These are phyloP conservation scores for Pythium scleroteichum DNA, from an alignment of 352 stramenopile species.

Conservation along the genomic window DNA sequence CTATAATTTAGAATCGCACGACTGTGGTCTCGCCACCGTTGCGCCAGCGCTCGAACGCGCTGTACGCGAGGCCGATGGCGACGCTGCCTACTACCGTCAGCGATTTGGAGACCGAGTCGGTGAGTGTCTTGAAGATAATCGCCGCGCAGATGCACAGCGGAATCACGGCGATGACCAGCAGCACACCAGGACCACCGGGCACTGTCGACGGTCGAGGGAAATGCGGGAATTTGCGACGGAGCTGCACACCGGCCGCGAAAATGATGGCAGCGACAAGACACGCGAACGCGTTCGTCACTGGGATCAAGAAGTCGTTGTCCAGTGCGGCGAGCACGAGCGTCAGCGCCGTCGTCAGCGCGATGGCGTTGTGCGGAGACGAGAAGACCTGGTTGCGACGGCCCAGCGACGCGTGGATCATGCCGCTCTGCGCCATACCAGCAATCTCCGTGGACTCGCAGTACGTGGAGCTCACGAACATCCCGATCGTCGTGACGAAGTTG, in stretches of 20 bases:
- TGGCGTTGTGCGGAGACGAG: slow-evolving; percentile 28
- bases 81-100: slow-evolving; percentile 11
- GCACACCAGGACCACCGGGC: slow-evolving; percentile 23
- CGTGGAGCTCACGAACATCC: slow-evolving; percentile 89
- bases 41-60: slow-evolving; percentile 7
- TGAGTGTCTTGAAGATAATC: slow-evolving; percentile 7
- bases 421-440: slow-evolving; percentile 60
- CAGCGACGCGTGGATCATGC: slow-evolving; percentile 75
- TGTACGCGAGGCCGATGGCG: slow-evolving; percentile 6
- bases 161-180: slow-evolving; percentile 22
- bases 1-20: slow-evolving; percentile 5
- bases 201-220: slow-evolving; percentile 43
- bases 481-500: slow-evolving; percentile 80
- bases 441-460: slow-evolving; percentile 88
- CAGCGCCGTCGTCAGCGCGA: slow-evolving; percentile 25
- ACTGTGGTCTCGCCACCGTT: not conserved
- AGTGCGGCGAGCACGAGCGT: slow-evolving; percentile 32
- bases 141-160: slow-evolving; percentile 9
- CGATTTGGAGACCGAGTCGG: not conserved
- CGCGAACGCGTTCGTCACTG: slow-evolving; percentile 88
- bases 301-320: slow-evolving; percentile 57
- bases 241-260: slow-evolving; percentile 81
- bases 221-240: slow-evolving; percentile 56
- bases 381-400: slow-evolving; percentile 37
- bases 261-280: slow-evolving; percentile 73